phyloP scores from a whole-genome alignment of 2,329 filamentous ascomycete species.

The Davidsoniella australis region DNA sequence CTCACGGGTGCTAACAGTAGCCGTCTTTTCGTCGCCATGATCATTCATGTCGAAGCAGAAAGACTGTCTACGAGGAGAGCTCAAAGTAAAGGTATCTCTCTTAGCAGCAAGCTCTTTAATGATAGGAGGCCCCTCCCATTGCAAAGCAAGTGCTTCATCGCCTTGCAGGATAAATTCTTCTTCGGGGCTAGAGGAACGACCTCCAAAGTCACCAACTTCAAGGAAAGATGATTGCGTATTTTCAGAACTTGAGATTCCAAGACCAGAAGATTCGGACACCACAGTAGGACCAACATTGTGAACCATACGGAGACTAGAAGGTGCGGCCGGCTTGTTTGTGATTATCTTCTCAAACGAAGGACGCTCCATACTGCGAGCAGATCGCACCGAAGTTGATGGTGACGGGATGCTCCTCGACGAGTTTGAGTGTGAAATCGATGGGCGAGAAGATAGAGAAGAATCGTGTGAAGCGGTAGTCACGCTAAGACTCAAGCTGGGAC shows the following conservation, averaged over 20 bases:
- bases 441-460: constrained; percentile 7
- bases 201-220: background rate
- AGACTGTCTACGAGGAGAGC: constrained; percentile 28
- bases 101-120: constrained; percentile 32
- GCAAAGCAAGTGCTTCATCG: constrained; percentile 20
- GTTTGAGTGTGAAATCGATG: constrained; percentile 7
- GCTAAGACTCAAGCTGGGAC: constrained; percentile 5
- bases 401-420: constrained; percentile 9
- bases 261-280: constrained; percentile 4
- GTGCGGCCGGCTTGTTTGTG: constrained; percentile 8
- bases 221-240: constrained; percentile 1
- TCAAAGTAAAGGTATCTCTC: constrained; percentile 32
- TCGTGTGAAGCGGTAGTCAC: constrained; percentile 1
- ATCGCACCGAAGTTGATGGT: constrained; percentile 9
- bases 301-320: constrained; percentile 10
- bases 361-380: constrained; percentile 9
- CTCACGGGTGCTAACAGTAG: constrained; percentile 5
- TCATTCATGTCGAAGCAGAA: constrained; percentile 27
- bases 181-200: constrained; percentile 8
- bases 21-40: constrained; percentile 13
- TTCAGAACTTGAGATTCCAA: background rate
- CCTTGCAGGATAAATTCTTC: constrained; percentile 15
- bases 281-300: constrained; percentile 9
- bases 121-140: constrained; percentile 22
- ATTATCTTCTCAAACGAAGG: constrained; percentile 10